Conservation (phyloP, 495 filamentous ascomycete genomes). For the Neurospora sp. region DNA sequence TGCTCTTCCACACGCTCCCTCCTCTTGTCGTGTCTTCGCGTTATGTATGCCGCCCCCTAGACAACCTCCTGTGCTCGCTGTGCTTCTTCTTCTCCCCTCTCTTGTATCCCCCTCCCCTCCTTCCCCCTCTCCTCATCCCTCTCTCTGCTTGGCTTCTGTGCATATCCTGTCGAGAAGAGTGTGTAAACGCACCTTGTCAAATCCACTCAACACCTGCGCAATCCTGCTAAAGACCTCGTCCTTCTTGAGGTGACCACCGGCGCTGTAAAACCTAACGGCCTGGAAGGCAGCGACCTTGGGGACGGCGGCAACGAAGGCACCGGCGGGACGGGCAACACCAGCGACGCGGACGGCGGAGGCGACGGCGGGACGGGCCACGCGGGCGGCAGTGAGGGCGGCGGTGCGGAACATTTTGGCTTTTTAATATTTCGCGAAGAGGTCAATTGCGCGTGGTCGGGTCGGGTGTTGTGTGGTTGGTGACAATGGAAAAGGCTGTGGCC, state of each 20-base stretch:
- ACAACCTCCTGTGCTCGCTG: neutral
- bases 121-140: neutral
- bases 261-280: slow-evolving; percentile 74
- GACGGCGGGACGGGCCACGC: slow-evolving; percentile 41
- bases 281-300: slow-evolving; percentile 43
- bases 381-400: slow-evolving; percentile 52
- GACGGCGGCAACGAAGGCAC: slow-evolving; percentile 10
- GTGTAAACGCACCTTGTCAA: slow-evolving; percentile 79
- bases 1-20: neutral
- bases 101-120: neutral
- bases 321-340: slow-evolving; percentile 24
- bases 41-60: neutral
- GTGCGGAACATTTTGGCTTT: slow-evolving; percentile 68
- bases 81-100: neutral
- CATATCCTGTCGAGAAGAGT: too few relatives aligned
- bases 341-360: slow-evolving; percentile 30
- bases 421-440: neutral
- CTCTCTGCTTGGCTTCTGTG: neutral
- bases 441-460: neutral
- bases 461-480: neutral
- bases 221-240: slow-evolving; percentile 86
- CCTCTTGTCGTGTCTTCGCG: neutral
- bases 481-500: neutral
- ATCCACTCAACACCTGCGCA: slow-evolving; percentile 81
- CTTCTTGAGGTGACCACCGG: slow-evolving; percentile 63